These are phyloP conservation scores for Madurella fahalii DNA, from an alignment of 2,329 filamentous ascomycete species.

Conservation along the genomic window DNA sequence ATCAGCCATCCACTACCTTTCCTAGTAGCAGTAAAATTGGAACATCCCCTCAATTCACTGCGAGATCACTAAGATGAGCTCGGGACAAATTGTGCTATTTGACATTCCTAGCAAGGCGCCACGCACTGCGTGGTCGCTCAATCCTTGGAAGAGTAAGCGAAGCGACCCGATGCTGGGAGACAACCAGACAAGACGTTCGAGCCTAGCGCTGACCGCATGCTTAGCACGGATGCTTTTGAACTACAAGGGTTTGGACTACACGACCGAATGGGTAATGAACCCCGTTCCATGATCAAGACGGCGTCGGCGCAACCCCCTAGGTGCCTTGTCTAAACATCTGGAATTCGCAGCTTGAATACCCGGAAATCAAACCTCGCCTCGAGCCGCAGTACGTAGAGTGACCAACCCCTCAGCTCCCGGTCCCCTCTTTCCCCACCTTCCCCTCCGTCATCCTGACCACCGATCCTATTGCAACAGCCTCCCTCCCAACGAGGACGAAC, in stretches of 20 bases:
- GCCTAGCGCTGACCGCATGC: not conserved
- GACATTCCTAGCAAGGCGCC: conserved; percentile 56
- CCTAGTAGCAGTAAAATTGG: too few relatives aligned
- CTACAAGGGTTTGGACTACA: conserved; percentile 63
- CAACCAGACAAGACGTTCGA: not conserved
- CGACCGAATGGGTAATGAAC: conserved; percentile 55
- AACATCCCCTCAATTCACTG: too few relatives aligned
- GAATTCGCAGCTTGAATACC: conserved; percentile 55
- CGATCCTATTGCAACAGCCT: conserved; percentile 30
- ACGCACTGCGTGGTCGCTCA: conserved; percentile 57
- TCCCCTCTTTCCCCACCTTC: not conserved
- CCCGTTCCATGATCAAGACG: not conserved
- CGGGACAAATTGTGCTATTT: conserved; percentile 49
- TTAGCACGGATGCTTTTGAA: conserved; percentile 62
- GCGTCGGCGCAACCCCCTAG: not conserved
- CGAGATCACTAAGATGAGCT: conserved; percentile 26
- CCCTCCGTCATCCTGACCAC: not conserved
- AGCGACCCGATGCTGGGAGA: not conserved
- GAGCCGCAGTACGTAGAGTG: conserved; percentile 46
- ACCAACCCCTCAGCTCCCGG: not conserved
- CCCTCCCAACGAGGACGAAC: conserved; percentile 41
- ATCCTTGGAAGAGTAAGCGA: conserved; percentile 65
- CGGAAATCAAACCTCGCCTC: conserved; percentile 56
- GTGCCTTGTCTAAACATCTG: not conserved
- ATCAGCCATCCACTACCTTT: too few relatives aligned